Base-by-base conservation (phyloP, 2,329 filamentous ascomycete genomes). In the Pseudopithomyces chartarum region DNA sequence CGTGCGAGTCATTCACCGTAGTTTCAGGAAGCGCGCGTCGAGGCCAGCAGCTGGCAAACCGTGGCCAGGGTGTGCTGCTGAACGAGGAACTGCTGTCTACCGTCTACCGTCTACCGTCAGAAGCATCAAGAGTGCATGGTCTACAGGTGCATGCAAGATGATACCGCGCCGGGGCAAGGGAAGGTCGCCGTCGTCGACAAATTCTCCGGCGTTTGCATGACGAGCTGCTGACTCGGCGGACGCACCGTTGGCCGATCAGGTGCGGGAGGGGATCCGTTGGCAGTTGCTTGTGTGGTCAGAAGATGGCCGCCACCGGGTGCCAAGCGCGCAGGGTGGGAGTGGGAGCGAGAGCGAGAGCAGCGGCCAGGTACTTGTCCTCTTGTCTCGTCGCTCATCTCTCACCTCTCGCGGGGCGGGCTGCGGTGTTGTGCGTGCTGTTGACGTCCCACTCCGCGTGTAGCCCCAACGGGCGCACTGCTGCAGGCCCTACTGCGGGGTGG, bases 221-320 rank as follows among this genome's bases (percentile, higher is more conserved):
- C 38, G 40, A 36, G 19, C 2, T 26, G 17, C 53, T 20, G 54
- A 49, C 51, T 56, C 59, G 54, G 53, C 58, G 52, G 56, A 20
- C 19, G 38, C 33, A 50, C 56, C 58, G 60, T 60, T 61, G 52
- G 58, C 19, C 38, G 56, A 50, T 19, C 29, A 23, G 54, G 52
- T 29, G 34, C 54, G 44, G 39, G 42, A 50, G 19, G 54, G 29
- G 33, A 23, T 36, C 40, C 53, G 57, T 51, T 54, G 57, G 57
- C 54, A 51, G 59, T 65, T 63, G 56, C 55, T 54, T 49, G 40
- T 49, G 40, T 52, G 62, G 66, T 68, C 63, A 69, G 65, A 60
- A 64, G 68, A 56, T 62, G 62, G 59, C 63, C 57, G 67, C 66
- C 60, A 65, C 61, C 39, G 26, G 36, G 23, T 40, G 6, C 55